phyloP scores from a whole-genome alignment of 352 stramenopile species.

The Pythium oligandrum region DNA sequence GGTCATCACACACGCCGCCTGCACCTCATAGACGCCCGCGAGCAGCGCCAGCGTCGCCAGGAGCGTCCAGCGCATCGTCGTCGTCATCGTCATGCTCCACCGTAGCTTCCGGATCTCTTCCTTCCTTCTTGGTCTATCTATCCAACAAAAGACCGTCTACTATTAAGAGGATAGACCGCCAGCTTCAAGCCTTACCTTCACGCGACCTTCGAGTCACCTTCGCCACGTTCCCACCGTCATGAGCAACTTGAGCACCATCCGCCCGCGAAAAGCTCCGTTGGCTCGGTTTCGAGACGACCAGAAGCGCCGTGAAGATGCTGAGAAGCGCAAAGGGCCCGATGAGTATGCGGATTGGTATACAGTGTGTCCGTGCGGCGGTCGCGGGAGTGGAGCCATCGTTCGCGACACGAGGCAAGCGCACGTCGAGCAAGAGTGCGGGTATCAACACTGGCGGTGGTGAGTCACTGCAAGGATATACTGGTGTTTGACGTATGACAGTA shows the following conservation, averaged over 20 bases:
- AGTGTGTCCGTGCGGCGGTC: not conserved
- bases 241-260: conserved; percentile 14
- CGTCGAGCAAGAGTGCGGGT: conserved; percentile 14
- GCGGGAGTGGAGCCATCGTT: not conserved
- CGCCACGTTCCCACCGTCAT: conserved; percentile 8
- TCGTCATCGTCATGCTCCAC: not conserved
- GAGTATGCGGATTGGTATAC: no score
- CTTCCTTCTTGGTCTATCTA: conserved; percentile 1
- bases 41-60: not conserved
- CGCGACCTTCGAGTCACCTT: conserved; percentile 16
- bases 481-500: not conserved
- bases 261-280: conserved; percentile 16
- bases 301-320: not conserved
- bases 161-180: conserved; percentile 3
- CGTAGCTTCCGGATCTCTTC: conserved; percentile 5
- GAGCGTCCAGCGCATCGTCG: not conserved
- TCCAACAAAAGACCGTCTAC: conserved; percentile 11
- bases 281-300: not conserved
- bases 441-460: conserved; percentile 7
- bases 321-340: not conserved
- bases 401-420: conserved; percentile 15
- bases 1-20: conserved; percentile 56
- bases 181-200: conserved; percentile 1
- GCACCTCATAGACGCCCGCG: not conserved
- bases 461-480: not conserved